A percentile compares a stretch with the other conserved stretches of the same genome.
Evolutionary conservation across 352 stramenopile genomes (phyloP).

Genomic region (Phytophthora agathidicida): DNA sequence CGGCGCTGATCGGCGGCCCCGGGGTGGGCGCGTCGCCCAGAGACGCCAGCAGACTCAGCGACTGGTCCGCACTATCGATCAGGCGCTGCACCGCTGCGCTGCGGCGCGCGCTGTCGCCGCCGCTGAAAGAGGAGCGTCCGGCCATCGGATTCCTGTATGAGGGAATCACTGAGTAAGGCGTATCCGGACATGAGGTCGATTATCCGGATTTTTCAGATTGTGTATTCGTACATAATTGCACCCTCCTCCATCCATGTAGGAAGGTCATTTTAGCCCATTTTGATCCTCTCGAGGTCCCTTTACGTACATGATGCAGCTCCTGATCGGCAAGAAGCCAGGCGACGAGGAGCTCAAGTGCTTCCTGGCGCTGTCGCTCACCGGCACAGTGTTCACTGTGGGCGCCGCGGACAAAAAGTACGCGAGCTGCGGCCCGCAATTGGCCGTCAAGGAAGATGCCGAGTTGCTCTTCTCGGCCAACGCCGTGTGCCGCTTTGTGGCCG

Average conservation of each 20-base stretch:
- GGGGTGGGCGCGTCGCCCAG: slow-evolving; percentile 41
- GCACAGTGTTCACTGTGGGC: slow-evolving; percentile 53
- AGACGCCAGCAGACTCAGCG: slow-evolving; percentile 69
- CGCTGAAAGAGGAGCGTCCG: slow-evolving; percentile 25
- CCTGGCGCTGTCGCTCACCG: slow-evolving; percentile 58
- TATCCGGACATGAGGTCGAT: background rate
- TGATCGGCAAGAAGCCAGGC: slow-evolving; percentile 64
- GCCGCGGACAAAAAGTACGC: slow-evolving; percentile 63
- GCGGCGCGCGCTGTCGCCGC: slow-evolving; percentile 22
- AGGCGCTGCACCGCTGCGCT: slow-evolving; percentile 74
- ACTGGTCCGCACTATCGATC: slow-evolving; percentile 77
- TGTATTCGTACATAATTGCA: no score
- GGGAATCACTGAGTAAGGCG: slow-evolving; percentile 12
- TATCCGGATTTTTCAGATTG: no score
- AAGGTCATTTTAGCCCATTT: slow-evolving; percentile 21
- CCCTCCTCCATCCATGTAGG: slow-evolving; percentile 22
- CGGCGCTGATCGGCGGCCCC: slow-evolving; percentile 8
- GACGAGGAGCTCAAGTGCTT: slow-evolving; percentile 88
- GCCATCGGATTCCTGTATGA: slow-evolving; percentile 27
- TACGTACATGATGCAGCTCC: slow-evolving; percentile 58
- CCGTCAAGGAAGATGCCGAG: slow-evolving; percentile 35
- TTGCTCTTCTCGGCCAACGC: slow-evolving; percentile 81
- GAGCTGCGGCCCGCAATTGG: slow-evolving; percentile 61
- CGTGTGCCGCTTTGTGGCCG: slow-evolving; percentile 75
- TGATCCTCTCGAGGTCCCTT: slow-evolving; percentile 2